Conservation (phyloP, 2,329 filamentous ascomycete species). For the Colletotrichum truncatum region DNA sequence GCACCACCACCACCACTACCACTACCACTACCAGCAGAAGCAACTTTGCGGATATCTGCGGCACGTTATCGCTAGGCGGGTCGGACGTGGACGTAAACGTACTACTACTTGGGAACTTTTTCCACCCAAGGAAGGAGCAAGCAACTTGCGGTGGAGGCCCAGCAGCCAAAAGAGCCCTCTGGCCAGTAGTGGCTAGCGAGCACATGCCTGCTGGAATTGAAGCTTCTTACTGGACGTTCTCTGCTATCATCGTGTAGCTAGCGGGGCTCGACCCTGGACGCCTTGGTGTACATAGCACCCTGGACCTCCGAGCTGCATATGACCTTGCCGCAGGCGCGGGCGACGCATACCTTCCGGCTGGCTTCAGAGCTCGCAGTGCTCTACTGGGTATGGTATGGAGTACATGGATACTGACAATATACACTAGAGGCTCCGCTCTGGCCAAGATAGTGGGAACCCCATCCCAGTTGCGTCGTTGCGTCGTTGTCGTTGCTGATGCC, state of each 20-base stretch:
- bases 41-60: not conserved
- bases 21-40: not conserved
- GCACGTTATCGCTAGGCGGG: not conserved
- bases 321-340: conserved; percentile 4
- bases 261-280: conserved; percentile 5
- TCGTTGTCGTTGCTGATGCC: not conserved
- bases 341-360: not conserved
- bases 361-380: not conserved
- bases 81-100: not conserved
- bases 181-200: not conserved
- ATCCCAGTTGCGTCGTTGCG: too few relatives aligned
- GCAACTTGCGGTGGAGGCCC: not conserved
- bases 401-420: too few relatives aligned
- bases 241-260: conserved; percentile 5
- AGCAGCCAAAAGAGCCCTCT: not conserved
- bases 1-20: not conserved
- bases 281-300: not conserved
- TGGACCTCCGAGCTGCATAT: conserved; percentile 16
- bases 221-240: conserved; percentile 5
- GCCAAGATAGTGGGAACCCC: not conserved
- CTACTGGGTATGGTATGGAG: too few relatives aligned
- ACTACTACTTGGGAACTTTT: too few relatives aligned
- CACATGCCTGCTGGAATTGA: conserved; percentile 3
- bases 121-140: not conserved
- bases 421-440: not conserved